A percentile compares a stretch with the other conserved stretches of the same genome.
phyloP scores from a whole-genome alignment of 768 basidiomycete species.

The Amanita molliuscula region DNA sequence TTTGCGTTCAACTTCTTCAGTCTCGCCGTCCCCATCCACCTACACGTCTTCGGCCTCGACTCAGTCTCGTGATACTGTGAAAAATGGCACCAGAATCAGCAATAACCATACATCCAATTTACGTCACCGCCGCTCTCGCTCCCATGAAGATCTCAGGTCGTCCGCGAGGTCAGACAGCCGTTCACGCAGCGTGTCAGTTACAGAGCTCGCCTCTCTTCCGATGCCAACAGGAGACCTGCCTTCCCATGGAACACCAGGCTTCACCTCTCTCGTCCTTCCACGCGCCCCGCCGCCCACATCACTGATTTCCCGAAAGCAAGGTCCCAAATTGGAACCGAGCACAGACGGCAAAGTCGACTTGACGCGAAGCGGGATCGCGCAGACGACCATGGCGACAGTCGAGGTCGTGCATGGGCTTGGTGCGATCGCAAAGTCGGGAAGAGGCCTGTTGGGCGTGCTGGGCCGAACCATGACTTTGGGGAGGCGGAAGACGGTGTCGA shows the following conservation, averaged over 20 bases:
- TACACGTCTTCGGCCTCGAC: conserved; percentile 4
- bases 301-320: background rate
- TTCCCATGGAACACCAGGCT: conserved; percentile 50
- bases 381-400: conserved; percentile 83
- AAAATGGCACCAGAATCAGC: conserved; percentile 4
- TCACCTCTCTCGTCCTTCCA: conserved; percentile 43
- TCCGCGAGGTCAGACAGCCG: background rate
- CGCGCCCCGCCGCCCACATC: conserved; percentile 31
- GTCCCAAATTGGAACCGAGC: conserved; percentile 11
- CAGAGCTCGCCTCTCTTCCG: conserved; percentile 9
- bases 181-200: background rate
- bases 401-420: conserved; percentile 59
- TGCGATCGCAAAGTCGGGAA: conserved; percentile 7
- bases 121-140: conserved; percentile 9
- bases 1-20: background rate
- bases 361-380: conserved; percentile 67
- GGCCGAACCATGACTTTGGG: conserved; percentile 5
- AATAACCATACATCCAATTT: background rate
- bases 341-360: conserved; percentile 55
- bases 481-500: conserved; percentile 11
- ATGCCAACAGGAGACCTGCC: conserved; percentile 24
- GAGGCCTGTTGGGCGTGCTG: conserved; percentile 12
- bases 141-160: conserved; percentile 12
- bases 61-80: conserved; percentile 2
- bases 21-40: background rate